Evolutionary conservation across 1,284 basidiomycete genomes (phyloP).

Genomic region (Farysia itapuensis): DNA sequence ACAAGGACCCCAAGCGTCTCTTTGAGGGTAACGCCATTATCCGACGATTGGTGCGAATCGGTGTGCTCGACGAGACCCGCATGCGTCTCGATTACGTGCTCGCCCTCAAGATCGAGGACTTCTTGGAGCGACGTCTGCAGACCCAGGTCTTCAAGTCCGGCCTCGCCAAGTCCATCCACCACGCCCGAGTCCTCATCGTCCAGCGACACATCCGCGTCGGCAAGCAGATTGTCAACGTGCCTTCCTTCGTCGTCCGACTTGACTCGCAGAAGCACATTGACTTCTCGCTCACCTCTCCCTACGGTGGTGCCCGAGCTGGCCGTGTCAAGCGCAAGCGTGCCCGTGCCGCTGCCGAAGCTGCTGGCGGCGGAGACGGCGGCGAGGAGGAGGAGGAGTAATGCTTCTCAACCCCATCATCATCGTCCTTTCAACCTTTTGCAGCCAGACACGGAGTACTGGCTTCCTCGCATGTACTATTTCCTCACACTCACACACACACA

Average conservation of each 20-base stretch:
- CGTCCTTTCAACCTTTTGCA: too few species aligned
- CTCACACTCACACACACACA: too few species aligned
- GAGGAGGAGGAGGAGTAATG: conserved; percentile 67
- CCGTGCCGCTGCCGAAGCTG: conserved; percentile 86
- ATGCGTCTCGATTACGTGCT: conserved; percentile 93
- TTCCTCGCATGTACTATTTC: neutral
- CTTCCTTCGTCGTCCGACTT: conserved; percentile 89
- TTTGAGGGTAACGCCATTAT: conserved; percentile 99
- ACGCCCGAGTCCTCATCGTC: conserved; percentile 95
- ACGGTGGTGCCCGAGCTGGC: conserved; percentile 93
- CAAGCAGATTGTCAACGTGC: conserved; percentile 99
- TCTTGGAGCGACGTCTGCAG: conserved; percentile 98
- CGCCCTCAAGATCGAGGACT: conserved; percentile 98
- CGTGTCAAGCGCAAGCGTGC: conserved; percentile 99
- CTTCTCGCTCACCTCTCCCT: conserved; percentile 95
- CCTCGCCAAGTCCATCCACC: conserved; percentile 97
- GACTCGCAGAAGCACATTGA: conserved; percentile 80
- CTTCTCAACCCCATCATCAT: too few species aligned
- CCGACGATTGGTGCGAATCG: conserved; percentile 96
- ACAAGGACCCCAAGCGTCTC: conserved; percentile 99
- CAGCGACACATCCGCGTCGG: conserved; percentile 98
- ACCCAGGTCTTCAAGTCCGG: conserved; percentile 99
- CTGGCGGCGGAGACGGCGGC: conserved; percentile 78
- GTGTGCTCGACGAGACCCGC: conserved; percentile 97
- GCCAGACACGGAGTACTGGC: neutral